phyloP scores from a whole-genome alignment of 192 early-diverging fungal species.

The Thamnidium elegans region DNA sequence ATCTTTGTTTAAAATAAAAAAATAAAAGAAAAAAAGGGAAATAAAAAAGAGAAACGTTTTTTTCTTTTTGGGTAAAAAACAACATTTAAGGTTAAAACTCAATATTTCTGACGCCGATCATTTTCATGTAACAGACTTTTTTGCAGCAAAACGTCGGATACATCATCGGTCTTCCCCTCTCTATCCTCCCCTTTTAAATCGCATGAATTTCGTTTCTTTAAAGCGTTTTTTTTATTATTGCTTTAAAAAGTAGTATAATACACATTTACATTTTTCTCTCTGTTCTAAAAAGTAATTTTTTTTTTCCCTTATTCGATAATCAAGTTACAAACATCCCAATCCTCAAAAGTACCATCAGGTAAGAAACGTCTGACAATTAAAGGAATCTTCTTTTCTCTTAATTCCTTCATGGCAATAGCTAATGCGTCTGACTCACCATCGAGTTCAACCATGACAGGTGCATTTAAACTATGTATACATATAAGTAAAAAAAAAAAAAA shows the following conservation, averaged over 20 bases:
- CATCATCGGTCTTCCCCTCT: too few relatives aligned
- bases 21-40: neutral
- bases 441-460: slow-evolving; percentile 95
- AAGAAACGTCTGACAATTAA: slow-evolving; percentile 89
- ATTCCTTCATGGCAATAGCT: slow-evolving; percentile 92
- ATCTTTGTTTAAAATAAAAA: slow-evolving; percentile 1
- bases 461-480: slow-evolving; percentile 77
- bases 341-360: slow-evolving; percentile 92
- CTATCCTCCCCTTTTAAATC: too few relatives aligned
- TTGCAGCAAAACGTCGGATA: too few relatives aligned
- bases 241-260: too few relatives aligned
- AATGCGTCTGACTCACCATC: slow-evolving; percentile 93
- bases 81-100: too few relatives aligned
- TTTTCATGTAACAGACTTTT: too few relatives aligned
- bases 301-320: slow-evolving; percentile 59
- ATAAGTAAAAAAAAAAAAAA: neutral
- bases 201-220: too few relatives aligned
- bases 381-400: slow-evolving; percentile 89
- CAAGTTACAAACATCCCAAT: slow-evolving; percentile 91
- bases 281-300: too few relatives aligned
- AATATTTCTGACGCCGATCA: too few relatives aligned
- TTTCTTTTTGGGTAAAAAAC: too few relatives aligned
- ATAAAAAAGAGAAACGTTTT: neutral
- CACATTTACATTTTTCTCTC: too few relatives aligned
- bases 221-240: too few relatives aligned